These are phyloP conservation scores for Dryas octopetala DNA, from an alignment of 306 rosid species.

Conservation along the genomic window DNA sequence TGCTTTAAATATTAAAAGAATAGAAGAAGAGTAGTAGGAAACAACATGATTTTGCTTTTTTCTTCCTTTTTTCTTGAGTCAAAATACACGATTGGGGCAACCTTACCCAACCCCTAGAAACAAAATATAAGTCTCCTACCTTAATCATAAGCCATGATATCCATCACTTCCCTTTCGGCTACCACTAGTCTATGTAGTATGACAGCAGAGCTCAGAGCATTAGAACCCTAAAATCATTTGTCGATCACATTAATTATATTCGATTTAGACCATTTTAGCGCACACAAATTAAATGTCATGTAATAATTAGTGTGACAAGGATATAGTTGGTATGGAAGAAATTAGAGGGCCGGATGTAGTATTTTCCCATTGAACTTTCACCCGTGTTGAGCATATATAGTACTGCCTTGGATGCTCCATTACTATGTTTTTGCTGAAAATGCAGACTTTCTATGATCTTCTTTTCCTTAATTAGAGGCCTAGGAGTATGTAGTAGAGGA, in stretches of 20 bases:
- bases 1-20: neutral
- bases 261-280: neutral
- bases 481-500: conserved; percentile 52
- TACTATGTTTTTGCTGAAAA: conserved; percentile 6
- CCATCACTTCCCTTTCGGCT: conserved; percentile 43
- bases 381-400: too few species aligned
- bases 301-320: neutral
- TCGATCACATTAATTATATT: neutral
- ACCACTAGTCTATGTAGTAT: conserved; percentile 39
- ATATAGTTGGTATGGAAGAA: too few species aligned
- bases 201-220: conserved; percentile 2
- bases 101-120: conserved; percentile 39
- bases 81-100: conserved; percentile 12
- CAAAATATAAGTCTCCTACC: conserved; percentile 30
- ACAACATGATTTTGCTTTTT: conserved; percentile 6
- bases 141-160: conserved; percentile 38
- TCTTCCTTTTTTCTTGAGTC: neutral
- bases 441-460: conserved; percentile 1
- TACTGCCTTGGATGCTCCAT: conserved; percentile 14
- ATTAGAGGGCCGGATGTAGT: too few species aligned
- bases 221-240: neutral
- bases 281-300: neutral
- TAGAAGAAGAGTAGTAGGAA: neutral
- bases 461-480: conserved; percentile 39
- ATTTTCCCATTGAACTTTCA: too few species aligned